These are phyloP conservation scores for Fusarium paranaense DNA, from an alignment of 2,329 filamentous ascomycete genomes.

Conservation along the genomic window DNA sequence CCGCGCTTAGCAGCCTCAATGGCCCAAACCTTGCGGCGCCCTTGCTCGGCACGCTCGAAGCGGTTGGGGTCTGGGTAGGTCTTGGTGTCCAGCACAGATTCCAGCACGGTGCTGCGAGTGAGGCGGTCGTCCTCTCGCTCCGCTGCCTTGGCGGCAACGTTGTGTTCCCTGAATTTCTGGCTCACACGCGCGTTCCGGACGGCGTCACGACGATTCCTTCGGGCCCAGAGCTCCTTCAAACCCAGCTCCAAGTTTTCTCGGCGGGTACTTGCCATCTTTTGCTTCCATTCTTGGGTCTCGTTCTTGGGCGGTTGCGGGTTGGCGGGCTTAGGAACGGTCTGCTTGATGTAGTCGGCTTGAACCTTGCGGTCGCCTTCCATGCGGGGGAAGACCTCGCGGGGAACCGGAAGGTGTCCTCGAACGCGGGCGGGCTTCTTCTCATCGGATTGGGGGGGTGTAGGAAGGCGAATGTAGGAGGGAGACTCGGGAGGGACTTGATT, in stretches of 20 bases:
- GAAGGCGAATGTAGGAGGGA: conserved; percentile 87
- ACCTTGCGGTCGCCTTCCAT: conserved; percentile 70
- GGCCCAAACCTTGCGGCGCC: conserved; percentile 57
- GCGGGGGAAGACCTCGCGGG: conserved; percentile 80
- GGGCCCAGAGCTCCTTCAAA: conserved; percentile 74
- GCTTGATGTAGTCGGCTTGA: conserved; percentile 68
- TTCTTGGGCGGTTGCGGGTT: conserved; percentile 52
- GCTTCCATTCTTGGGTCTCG: conserved; percentile 70
- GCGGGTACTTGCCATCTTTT: conserved; percentile 76
- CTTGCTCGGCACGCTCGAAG: conserved; percentile 63
- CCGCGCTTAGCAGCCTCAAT: conserved; percentile 62
- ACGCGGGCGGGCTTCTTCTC: conserved; percentile 60
- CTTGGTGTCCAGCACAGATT: conserved; percentile 59
- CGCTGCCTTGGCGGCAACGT: conserved; percentile 67
- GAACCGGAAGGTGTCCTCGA: conserved; percentile 85
- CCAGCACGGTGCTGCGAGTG: conserved; percentile 75
- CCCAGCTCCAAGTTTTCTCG: conserved; percentile 79
- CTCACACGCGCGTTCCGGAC: conserved; percentile 53
- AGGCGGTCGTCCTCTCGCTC: conserved; percentile 81
- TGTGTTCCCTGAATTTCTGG: conserved; percentile 60
- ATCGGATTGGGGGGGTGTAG: conserved; percentile 78
- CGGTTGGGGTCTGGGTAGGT: conserved; percentile 73
- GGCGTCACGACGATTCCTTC: conserved; percentile 64
- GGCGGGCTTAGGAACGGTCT: conserved; percentile 68
- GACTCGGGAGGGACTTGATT: conserved; percentile 84